Conservation (phyloP, 2,329 filamentous ascomycete genomes). For the Venturia nashicola region DNA sequence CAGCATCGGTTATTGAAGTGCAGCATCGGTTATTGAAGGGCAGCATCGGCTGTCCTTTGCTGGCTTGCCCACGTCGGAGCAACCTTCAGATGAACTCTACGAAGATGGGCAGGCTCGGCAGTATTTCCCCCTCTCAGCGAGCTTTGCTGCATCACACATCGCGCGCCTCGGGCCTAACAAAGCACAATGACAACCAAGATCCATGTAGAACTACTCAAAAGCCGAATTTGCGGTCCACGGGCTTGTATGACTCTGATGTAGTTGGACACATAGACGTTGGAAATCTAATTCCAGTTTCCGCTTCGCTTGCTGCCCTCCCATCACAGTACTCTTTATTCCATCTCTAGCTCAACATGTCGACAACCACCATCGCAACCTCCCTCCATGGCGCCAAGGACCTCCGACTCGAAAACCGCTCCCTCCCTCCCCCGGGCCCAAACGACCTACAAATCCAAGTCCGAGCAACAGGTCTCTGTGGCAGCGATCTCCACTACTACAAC, state of each 20-base stretch:
- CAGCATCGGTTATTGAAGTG: too few relatives aligned
- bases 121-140: background rate
- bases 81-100: background rate
- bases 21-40: too few relatives aligned
- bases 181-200: background rate
- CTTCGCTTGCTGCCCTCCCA: background rate
- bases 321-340: background rate
- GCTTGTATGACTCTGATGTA: background rate
- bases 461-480: conserved; percentile 58
- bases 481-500: conserved; percentile 72
- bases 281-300: background rate
- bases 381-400: conserved; percentile 50
- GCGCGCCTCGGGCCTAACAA: background rate
- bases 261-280: background rate
- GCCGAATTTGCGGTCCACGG: background rate
- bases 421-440: conserved; percentile 32
- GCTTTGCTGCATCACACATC: background rate
- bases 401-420: conserved; percentile 32
- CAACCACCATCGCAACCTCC: conserved; percentile 40
- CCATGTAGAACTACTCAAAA: conserved; percentile 1
- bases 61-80: background rate
- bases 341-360: background rate
- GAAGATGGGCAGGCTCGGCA: background rate
- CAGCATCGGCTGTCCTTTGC: background rate
- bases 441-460: conserved; percentile 55